Evolutionary conservation across 2,329 filamentous ascomycete genomes (phyloP).

Genomic region (Aspergillus carbonarius): DNA sequence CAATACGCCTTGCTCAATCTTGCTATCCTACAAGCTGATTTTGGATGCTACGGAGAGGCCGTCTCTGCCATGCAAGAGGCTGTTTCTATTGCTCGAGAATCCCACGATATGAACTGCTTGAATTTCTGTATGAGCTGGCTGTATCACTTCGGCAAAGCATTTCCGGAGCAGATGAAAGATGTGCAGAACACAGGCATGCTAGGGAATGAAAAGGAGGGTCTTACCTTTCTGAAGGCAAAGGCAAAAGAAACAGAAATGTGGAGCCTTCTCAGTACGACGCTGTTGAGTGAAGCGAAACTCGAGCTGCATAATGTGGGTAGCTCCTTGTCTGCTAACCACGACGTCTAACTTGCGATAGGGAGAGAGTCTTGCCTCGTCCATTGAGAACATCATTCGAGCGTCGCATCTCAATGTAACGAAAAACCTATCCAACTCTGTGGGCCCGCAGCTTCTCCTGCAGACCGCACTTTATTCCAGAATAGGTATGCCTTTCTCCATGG

Average conservation of each 20-base stretch:
- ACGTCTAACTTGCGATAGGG: constrained; percentile 44
- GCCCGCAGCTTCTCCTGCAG: constrained; percentile 69
- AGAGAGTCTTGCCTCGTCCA: constrained; percentile 58
- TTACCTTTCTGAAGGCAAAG: constrained; percentile 80
- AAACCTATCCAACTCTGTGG: constrained; percentile 70
- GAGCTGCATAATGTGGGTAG: constrained; percentile 68
- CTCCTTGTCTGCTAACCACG: background rate
- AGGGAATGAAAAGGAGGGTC: constrained; percentile 74
- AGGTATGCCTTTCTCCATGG: constrained; percentile 48
- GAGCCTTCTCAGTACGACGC: constrained; percentile 76
- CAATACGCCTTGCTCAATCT: constrained; percentile 94
- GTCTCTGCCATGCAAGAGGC: constrained; percentile 94
- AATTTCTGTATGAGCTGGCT: constrained; percentile 97
- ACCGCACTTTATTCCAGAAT: constrained; percentile 75
- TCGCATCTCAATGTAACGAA: constrained; percentile 79
- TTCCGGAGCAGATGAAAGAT: constrained; percentile 70
- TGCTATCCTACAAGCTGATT: constrained; percentile 90
- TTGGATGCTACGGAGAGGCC: constrained; percentile 85
- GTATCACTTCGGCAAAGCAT: constrained; percentile 87
- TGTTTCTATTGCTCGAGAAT: constrained; percentile 90
- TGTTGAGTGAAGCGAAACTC: constrained; percentile 83
- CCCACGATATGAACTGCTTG: constrained; percentile 85
- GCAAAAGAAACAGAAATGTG: constrained; percentile 85
- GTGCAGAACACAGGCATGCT: constrained; percentile 71
- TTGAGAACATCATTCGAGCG: constrained; percentile 79